A percentile compares a stretch with the other conserved stretches of the same genome.
phyloP scores from a whole-genome alignment of 345 rosid genomes.

The Kernera saxatilis region DNA sequence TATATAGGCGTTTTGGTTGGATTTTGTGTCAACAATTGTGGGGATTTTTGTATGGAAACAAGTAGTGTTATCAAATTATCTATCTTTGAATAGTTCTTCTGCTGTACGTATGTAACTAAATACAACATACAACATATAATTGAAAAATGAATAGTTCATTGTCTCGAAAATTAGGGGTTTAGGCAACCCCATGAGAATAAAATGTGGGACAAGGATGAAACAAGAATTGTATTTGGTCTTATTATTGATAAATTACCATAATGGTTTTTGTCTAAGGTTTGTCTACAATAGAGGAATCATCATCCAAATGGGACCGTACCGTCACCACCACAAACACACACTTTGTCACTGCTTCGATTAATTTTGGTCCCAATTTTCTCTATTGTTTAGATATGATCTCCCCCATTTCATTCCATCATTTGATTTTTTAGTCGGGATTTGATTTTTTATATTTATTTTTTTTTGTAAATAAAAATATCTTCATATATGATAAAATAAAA shows the following conservation, averaged over 20 bases:
- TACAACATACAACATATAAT: background rate
- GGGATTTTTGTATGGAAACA: background rate
- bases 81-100: background rate
- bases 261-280: conserved; percentile 25
- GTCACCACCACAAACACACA: conserved; percentile 14
- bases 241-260: background rate
- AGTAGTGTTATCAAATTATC: conserved; percentile 5
- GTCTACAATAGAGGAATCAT: conserved; percentile 26
- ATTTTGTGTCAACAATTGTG: background rate
- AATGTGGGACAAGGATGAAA: conserved; percentile 2
- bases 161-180: background rate
- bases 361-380: conserved; percentile 11
- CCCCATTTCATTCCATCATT: conserved; percentile 1
- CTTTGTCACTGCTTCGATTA: conserved; percentile 19
- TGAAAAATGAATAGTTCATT: background rate
- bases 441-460: background rate
- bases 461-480: background rate
- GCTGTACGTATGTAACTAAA: background rate
- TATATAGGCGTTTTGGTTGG: too few relatives aligned
- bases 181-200: background rate
- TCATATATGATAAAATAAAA: background rate
- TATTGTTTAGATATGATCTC: background rate
- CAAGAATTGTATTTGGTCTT: too few relatives aligned
- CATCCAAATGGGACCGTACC: conserved; percentile 4
- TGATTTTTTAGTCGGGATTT: background rate